phyloP scores from a whole-genome alignment of 2,329 filamentous ascomycete genomes.

The Calonectria crousiana region DNA sequence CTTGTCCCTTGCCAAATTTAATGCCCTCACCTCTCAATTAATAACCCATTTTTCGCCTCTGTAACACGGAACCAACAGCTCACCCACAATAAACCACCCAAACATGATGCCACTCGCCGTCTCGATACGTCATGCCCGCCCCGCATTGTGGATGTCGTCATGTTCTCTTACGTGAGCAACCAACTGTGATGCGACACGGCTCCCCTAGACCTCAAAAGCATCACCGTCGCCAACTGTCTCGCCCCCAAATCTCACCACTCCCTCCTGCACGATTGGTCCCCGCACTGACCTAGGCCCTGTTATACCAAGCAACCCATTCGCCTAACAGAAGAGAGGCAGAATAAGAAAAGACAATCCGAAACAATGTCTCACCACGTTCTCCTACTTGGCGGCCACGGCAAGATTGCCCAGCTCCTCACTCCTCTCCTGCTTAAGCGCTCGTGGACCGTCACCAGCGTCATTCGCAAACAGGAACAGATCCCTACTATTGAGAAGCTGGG shows the following conservation, averaged over 20 bases:
- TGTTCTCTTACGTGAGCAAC: slow-evolving; percentile 28
- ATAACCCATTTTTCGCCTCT: slow-evolving; percentile 5
- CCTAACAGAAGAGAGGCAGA: not conserved
- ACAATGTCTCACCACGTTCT: slow-evolving; percentile 68
- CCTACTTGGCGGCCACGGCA: slow-evolving; percentile 85
- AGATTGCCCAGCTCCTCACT: slow-evolving; percentile 80
- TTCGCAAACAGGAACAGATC: slow-evolving; percentile 79
- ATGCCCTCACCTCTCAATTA: not conserved
- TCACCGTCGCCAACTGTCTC: not conserved
- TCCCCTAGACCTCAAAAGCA: slow-evolving; percentile 10
- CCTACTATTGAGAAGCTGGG: slow-evolving; percentile 72
- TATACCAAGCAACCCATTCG: not conserved
- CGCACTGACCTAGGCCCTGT: not conserved
- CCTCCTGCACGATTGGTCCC: not conserved
- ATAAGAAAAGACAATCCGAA: not conserved
- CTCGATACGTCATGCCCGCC: slow-evolving; percentile 23
- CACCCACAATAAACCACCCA: not conserved
- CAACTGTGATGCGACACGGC: not conserved
- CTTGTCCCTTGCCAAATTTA: not conserved
- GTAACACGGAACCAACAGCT: not conserved
- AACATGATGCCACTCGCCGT: slow-evolving; percentile 4
- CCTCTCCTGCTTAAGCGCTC: slow-evolving; percentile 79
- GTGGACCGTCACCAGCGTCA: slow-evolving; percentile 83
- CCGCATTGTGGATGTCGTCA: slow-evolving; percentile 33
- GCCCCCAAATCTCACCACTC: not conserved